Evolutionary conservation across 2,329 filamentous ascomycete genomes (phyloP).

Genomic region (Tolypocladium guangdongense): DNA sequence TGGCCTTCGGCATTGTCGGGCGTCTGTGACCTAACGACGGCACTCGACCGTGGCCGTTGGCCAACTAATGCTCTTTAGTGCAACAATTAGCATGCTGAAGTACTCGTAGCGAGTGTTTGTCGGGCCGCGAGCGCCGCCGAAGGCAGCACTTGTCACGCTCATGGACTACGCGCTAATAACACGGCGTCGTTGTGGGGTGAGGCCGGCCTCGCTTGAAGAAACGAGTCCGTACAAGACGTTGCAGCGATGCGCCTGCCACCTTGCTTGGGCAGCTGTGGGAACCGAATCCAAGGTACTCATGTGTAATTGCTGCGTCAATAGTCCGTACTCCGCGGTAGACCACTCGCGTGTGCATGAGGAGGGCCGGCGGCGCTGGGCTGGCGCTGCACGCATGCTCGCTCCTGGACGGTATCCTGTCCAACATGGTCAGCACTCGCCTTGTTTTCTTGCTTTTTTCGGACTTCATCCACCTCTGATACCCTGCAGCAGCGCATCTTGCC

Average conservation of each 20-base stretch:
- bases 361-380: background rate
- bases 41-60: background rate
- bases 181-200: background rate
- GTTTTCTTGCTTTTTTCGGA: constrained; percentile 1
- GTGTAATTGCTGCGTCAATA: background rate
- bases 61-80: background rate
- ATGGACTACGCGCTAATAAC: background rate
- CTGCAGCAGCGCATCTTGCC: constrained; percentile 1
- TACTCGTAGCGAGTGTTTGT: background rate
- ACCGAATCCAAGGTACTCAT: background rate
- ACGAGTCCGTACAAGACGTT: background rate
- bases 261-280: background rate
- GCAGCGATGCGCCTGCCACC: background rate
- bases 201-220: background rate
- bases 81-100: background rate
- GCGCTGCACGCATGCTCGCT: background rate
- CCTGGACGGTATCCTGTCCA: background rate
- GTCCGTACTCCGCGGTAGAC: background rate
- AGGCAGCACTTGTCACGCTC: background rate
- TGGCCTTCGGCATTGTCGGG: background rate
- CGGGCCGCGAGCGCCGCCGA: background rate
- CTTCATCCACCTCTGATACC: background rate
- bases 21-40: background rate
- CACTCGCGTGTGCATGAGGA: background rate
- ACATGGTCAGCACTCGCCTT: background rate